A percentile compares a stretch with the other conserved stretches of the same genome.
phyloP scores from a whole-genome alignment of 2,329 filamentous ascomycete species.

The Lachnum nothofagi region DNA sequence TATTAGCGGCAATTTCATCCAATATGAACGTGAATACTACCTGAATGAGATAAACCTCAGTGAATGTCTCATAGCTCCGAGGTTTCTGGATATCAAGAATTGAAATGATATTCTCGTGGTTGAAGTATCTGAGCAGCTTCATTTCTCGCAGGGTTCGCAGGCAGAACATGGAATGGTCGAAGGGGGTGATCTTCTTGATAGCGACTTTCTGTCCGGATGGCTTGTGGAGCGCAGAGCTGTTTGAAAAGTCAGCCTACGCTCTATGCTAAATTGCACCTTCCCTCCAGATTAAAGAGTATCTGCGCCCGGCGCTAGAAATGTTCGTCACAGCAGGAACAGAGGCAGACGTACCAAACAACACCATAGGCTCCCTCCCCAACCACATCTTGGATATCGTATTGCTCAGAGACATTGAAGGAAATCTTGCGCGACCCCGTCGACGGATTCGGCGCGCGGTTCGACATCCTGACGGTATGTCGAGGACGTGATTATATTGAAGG shows the following conservation, averaged over 20 bases:
- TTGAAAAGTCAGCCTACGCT: conserved; percentile 4
- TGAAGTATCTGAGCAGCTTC: conserved; percentile 98
- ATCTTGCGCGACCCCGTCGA: conserved; percentile 76
- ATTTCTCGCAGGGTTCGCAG: conserved; percentile 94
- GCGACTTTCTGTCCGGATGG: conserved; percentile 97
- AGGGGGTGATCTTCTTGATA: conserved; percentile 99
- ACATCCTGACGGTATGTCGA: conserved; percentile 22
- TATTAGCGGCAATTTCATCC: conserved; percentile 14
- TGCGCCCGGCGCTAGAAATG: too few species aligned
- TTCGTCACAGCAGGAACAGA: not conserved
- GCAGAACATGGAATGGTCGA: conserved; percentile 99
- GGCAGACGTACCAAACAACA: conserved; percentile 78
- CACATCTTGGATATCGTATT: conserved; percentile 99
- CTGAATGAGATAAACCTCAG: conserved; percentile 97
- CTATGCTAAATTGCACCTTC: too few species aligned
- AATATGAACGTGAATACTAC: conserved; percentile 43
- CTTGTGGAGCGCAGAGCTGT: conserved; percentile 92
- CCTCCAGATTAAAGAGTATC: too few species aligned
- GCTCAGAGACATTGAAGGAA: conserved; percentile 98
- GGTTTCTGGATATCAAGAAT: conserved; percentile 99
- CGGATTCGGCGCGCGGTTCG: conserved; percentile 46
- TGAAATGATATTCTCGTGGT: conserved; percentile 99
- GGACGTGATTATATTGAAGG: conserved; percentile 1
- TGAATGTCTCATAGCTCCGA: conserved; percentile 90
- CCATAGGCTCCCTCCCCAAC: conserved; percentile 98